Evolutionary conservation across 306 rosid species (phyloP).

Genomic region (Senna siamea): DNA sequence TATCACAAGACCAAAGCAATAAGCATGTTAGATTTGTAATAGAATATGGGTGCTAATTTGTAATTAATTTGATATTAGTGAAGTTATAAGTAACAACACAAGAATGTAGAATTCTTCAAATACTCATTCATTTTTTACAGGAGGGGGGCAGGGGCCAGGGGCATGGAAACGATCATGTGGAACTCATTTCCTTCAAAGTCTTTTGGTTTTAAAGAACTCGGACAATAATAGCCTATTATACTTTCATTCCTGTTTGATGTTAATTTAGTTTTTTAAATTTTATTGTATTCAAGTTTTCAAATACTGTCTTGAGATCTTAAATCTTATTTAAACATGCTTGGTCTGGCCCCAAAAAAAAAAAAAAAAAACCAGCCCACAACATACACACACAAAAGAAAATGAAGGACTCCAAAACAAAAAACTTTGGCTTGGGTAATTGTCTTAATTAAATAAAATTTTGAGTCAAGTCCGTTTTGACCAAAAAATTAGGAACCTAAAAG

Average conservation of each 20-base stretch:
- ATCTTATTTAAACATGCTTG: background rate
- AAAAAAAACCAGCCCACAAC: no score
- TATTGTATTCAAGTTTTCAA: background rate
- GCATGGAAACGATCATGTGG: background rate
- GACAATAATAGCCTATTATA: background rate
- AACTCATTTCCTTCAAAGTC: background rate
- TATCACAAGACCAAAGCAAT: background rate
- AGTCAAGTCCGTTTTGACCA: background rate
- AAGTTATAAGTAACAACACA: background rate
- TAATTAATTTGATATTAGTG: background rate
- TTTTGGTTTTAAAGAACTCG: background rate
- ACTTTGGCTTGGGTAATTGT: background rate
- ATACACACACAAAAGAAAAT: background rate
- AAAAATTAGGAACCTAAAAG: no score
- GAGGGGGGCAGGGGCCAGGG: background rate
- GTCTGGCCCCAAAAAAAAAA: no score
- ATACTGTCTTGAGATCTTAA: background rate
- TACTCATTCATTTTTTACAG: background rate
- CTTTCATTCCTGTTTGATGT: background rate
- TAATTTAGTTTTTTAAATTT: background rate
- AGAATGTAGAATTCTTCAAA: background rate
- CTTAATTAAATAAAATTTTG: no score
- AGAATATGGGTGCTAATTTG: background rate
- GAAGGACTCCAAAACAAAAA: background rate
- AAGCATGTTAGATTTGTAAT: background rate